A percentile compares a stretch with the other conserved stretches of the same genome.
These are phyloP conservation scores for Coniochaeta pulveracea DNA, from an alignment of 2,329 filamentous ascomycete species.

Conservation along the genomic window DNA sequence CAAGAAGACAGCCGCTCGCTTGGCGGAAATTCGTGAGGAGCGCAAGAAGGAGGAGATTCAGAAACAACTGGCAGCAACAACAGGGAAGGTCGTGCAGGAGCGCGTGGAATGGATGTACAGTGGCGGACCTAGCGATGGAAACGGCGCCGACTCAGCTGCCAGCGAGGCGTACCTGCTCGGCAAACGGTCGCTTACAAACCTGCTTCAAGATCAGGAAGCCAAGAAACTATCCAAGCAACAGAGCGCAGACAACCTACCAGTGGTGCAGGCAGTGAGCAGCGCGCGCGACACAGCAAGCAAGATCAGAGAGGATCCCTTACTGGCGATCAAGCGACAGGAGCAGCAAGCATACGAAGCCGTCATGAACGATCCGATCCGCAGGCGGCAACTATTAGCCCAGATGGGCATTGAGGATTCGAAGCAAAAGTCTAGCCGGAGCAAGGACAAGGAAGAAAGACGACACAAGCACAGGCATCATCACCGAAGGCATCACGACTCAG, in stretches of 20 bases:
- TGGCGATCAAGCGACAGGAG: conserved; percentile 89
- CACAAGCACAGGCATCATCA: conserved; percentile 26
- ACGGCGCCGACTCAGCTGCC: conserved; percentile 71
- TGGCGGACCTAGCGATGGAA: conserved; percentile 62
- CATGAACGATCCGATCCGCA: conserved; percentile 65
- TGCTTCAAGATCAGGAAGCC: conserved; percentile 67
- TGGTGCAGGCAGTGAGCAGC: conserved; percentile 58
- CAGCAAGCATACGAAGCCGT: conserved; percentile 69
- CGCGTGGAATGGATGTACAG: conserved; percentile 98
- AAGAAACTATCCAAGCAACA: conserved; percentile 72
- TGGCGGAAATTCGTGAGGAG: conserved; percentile 91
- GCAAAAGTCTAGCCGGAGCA: conserved; percentile 18
- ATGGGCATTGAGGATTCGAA: conserved; percentile 44
- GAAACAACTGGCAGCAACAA: conserved; percentile 76
- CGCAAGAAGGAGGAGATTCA: conserved; percentile 86
- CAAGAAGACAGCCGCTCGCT: conserved; percentile 82
- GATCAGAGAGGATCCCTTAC: conserved; percentile 78
- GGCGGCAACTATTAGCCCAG: conserved; percentile 53
- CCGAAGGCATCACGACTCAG: conserved; percentile 31
- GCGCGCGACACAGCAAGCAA: conserved; percentile 74
- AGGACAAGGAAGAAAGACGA: conserved; percentile 23
- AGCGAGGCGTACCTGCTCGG: conserved; percentile 89
- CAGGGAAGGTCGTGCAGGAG: conserved; percentile 63
- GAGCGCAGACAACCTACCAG: conserved; percentile 46
- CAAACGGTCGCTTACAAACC: conserved; percentile 79